Evolutionary conservation across 1,284 basidiomycete species (phyloP), one percentile per base, ranked within the genome.

Genomic region (Filobasidium uniguttulatum): DNA sequence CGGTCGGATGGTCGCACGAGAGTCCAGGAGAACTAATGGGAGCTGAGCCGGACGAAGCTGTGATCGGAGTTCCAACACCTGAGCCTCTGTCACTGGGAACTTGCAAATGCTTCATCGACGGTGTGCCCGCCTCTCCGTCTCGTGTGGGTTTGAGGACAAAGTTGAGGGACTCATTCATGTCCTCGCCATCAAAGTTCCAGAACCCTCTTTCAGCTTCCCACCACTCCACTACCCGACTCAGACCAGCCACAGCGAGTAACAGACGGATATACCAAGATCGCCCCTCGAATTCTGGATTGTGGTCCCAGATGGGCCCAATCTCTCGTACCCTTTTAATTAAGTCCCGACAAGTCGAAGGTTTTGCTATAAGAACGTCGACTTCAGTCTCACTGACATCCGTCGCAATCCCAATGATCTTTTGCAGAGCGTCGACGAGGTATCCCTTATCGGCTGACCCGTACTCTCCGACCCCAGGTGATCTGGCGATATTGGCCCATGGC

Each of bases 201-300:
- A 98, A 98, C 56, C 91, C 88, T 63, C 93, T 93, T 72, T 98
- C 94, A n/a, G 93, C 93, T 66, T 96, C 89, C 93, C 93, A 99
- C 94, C 94, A 99, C 63, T 98, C 94, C 53, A 97, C 82, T 25
- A 98, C 93, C 50, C 94, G 84, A 65, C 83, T 87, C 53, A 99
- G 80, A 59, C 85, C 87, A 36, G 94, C 94, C 44, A 98, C 83
- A n/a, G 94, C 91, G 48, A 98, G 81, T 7, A 96, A 75, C 22
- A 94, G 82, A 65, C 93, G 89, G 52, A 97, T 91, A 68, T 97
- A 98, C 94, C 94, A 99, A 52, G 85, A 88, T 49, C 93, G 78
- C 12, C 94, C 91, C 51, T 93, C 89, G 88, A 93, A 97, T 63
- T 96, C 89, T 9, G 90, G 85, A 67, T 97, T 85, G 50, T 91